Evolutionary conservation across 2,329 filamentous ascomycete genomes (phyloP).

Genomic region (Fusarium verticillioides): DNA sequence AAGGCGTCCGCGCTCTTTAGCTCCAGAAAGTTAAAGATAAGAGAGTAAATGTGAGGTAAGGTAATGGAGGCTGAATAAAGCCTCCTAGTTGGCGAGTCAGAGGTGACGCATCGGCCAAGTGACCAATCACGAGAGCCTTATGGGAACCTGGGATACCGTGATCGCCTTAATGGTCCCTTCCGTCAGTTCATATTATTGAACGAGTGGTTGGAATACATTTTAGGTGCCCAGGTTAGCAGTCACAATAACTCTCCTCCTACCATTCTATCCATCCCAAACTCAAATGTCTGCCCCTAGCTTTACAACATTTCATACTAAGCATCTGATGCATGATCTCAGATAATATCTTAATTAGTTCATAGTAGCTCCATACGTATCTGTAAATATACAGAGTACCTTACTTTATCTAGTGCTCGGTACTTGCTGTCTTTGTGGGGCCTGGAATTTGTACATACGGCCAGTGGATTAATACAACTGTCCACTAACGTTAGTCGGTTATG

Average conservation of each 20-base stretch:
- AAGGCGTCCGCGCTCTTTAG: not conserved
- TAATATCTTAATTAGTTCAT: not conserved
- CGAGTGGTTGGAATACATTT: not conserved
- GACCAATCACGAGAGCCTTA: constrained; percentile 38
- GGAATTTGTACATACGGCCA: not conserved
- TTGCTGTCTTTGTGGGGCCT: constrained; percentile 4
- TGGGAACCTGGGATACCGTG: constrained; percentile 31
- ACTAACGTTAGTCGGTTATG: not conserved
- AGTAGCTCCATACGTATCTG: not conserved
- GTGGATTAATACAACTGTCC: not conserved
- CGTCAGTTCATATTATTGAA: not conserved
- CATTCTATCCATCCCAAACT: not conserved
- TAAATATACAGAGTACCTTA: not conserved
- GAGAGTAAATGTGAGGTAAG: constrained; percentile 2
- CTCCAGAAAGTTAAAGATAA: not conserved
- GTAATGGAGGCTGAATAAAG: not conserved
- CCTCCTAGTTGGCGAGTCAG: constrained; percentile 36
- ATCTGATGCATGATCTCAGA: not conserved
- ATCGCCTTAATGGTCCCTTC: constrained; percentile 36
- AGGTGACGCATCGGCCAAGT: constrained; percentile 44
- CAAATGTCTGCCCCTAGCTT: not conserved
- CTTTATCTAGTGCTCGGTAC: not conserved
- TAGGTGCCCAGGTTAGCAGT: not conserved
- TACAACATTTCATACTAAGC: not conserved
- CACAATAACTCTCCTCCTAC: not conserved